Evolutionary conservation across 1,139 yeast genomes (phyloP).

Genomic region (Pichia sp.): DNA sequence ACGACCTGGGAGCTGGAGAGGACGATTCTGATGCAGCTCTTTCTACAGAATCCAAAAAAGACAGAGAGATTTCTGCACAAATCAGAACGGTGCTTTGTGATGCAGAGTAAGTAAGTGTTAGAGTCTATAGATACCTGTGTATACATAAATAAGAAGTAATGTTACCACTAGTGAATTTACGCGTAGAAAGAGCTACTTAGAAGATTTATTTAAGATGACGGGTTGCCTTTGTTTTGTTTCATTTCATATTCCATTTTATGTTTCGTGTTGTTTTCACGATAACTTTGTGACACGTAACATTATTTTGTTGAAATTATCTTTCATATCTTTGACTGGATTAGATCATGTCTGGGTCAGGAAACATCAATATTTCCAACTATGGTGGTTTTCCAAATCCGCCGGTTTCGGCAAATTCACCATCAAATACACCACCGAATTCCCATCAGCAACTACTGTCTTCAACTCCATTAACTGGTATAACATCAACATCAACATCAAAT

Average conservation of each 20-base stretch:
- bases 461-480: background rate
- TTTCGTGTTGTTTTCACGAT: too few relatives aligned
- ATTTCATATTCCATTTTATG: background rate
- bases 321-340: too few relatives aligned
- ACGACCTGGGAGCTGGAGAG: conserved; percentile 33
- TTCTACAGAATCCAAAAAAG: conserved; percentile 5
- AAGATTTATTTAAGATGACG: background rate
- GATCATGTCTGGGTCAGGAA: background rate
- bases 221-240: background rate
- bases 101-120: background rate
- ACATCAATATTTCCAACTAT: background rate
- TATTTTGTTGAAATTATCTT: background rate
- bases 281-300: background rate
- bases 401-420: background rate
- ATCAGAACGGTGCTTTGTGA: conserved; percentile 8
- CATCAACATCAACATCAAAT: background rate
- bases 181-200: background rate
- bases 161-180: background rate
- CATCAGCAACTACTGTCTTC: background rate
- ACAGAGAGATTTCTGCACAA: conserved; percentile 10
- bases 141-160: background rate
- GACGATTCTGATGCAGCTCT: conserved; percentile 40
- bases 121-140: background rate
- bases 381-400: background rate
- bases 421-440: background rate